Evolutionary conservation across 176 grass and related monocot genomes (phyloP).

Genomic region (Zoysia pacifica): DNA sequence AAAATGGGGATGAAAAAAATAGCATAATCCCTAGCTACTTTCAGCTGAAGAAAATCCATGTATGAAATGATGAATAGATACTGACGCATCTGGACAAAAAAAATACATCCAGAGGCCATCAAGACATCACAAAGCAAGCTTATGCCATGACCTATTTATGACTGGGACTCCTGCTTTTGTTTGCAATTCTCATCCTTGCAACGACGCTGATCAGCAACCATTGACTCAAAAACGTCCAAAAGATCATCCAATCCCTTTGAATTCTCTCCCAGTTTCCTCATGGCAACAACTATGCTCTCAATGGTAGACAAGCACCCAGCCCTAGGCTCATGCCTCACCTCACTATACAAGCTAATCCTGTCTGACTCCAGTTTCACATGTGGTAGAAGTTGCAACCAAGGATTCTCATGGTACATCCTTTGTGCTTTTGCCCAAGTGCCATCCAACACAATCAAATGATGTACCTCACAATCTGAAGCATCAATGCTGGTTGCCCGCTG

Average conservation of each 20-base stretch:
- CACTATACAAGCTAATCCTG: conserved; percentile 70
- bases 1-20: conserved; percentile 7
- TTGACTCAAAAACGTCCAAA: conserved; percentile 78
- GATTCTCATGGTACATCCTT: conserved; percentile 96
- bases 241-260: conserved; percentile 56
- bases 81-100: conserved; percentile 24
- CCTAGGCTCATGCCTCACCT: conserved; percentile 86
- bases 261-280: conserved; percentile 73
- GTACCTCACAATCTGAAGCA: conserved; percentile 62
- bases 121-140: conserved; percentile 5
- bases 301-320: conserved; percentile 85
- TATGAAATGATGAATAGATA: conserved; percentile 16
- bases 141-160: background rate
- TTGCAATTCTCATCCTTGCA: conserved; percentile 77
- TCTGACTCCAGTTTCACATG: conserved; percentile 71
- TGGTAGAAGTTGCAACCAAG: conserved; percentile 83
- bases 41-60: background rate
- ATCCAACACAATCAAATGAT: conserved; percentile 78
- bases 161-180: conserved; percentile 18
- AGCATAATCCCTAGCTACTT: background rate
- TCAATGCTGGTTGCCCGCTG: conserved; percentile 69
- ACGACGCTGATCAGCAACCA: conserved; percentile 76
- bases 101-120: conserved; percentile 40
- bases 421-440: conserved; percentile 96
- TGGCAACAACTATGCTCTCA: conserved; percentile 82